Conservation (phyloP, 805 yeast genomes). For the Zygotorulaspora danielsina region DNA sequence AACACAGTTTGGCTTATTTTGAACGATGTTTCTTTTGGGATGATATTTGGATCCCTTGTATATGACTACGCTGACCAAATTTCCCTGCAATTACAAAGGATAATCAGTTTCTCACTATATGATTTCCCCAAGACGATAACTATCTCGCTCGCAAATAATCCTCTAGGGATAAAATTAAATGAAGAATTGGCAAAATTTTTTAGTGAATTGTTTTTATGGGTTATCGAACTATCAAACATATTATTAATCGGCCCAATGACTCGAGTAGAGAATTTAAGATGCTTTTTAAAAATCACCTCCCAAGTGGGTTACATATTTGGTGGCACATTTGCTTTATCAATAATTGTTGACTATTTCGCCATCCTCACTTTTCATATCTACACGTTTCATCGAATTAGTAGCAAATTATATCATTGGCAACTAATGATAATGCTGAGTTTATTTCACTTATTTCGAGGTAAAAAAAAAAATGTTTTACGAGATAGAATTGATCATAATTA, state of each 20-base stretch:
- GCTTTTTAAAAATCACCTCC: conserved; percentile 32
- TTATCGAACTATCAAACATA: conserved; percentile 60
- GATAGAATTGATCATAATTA: conserved; percentile 80
- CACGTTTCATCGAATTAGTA: conserved; percentile 72
- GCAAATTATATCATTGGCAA: conserved; percentile 76
- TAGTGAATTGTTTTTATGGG: conserved; percentile 85
- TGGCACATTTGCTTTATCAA: conserved; percentile 62
- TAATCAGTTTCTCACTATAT: conserved; percentile 31
- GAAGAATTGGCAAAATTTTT: conserved; percentile 78
- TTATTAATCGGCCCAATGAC: conserved; percentile 24
- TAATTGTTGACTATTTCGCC: conserved; percentile 60
- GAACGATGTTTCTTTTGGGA: conserved; percentile 78
- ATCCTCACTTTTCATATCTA: conserved; percentile 66
- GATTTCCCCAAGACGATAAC: conserved; percentile 47
- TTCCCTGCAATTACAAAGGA: conserved; percentile 34
- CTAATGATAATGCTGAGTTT: conserved; percentile 62
- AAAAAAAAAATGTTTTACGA: conserved; percentile 77
- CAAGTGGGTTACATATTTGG: conserved; percentile 52
- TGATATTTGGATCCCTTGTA: conserved; percentile 49
- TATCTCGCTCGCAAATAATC: conserved; percentile 77
- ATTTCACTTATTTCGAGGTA: conserved; percentile 83
- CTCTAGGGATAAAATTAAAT: conserved; percentile 91
- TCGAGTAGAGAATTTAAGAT: conserved; percentile 27
- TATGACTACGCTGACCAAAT: conserved; percentile 39
- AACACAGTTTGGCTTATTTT: conserved; percentile 83